Base-by-base conservation (phyloP, 2,329 filamentous ascomycete species). In the Zymoseptoria tritici region DNA sequence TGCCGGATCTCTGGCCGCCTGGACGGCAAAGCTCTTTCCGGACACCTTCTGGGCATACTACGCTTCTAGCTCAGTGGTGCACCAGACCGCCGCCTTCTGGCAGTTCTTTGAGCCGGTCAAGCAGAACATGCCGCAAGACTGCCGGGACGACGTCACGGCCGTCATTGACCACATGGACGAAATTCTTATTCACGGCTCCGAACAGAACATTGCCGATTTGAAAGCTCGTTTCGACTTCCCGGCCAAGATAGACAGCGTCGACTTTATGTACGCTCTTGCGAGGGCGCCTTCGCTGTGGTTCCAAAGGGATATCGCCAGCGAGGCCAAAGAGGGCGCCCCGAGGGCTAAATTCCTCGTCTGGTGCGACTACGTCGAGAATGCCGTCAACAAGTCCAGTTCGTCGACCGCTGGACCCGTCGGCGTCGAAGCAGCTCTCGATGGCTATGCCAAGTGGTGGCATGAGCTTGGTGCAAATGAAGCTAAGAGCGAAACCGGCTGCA, bases 21-120 rank as follows among this genome's bases (percentile, higher is more conserved):
- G 82, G 82, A 81, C 77, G 2, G 79, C 80, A 49, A 79, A 78
- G 9, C 71, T 79, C 2, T 72, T 77, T 1, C 81, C 82, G 0
- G 83, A 80, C 7, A 84, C 81, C 0, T 82, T 83, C 70, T 85
- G 82, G 82, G 82, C 82, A 1, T 85, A 85, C 63, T 81, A 83
- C 69, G 74, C 82, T 2, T 81, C 80, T 29, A 81, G 79, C 67
- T 83, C 79, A 0, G 80, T 81, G 0, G 81, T 85, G 1, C 72
- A 85, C 64, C 78, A 80, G 0, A 77, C 84, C 31, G 76, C 78
- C 22, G 76, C 85, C 70, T 84, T 80, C 66, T 85, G 81, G 81
- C 74, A 80, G 68, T 85, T 85, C 65, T 85, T 83, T 66, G 65
- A 74, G 4, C 82, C 82, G 0, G 75, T 85, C n/a, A 79, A 82